A percentile compares a stretch with the other conserved stretches of the same genome.
phyloP scores from a whole-genome alignment of 169 alveolate genomes.

The Babesia bovis region DNA sequence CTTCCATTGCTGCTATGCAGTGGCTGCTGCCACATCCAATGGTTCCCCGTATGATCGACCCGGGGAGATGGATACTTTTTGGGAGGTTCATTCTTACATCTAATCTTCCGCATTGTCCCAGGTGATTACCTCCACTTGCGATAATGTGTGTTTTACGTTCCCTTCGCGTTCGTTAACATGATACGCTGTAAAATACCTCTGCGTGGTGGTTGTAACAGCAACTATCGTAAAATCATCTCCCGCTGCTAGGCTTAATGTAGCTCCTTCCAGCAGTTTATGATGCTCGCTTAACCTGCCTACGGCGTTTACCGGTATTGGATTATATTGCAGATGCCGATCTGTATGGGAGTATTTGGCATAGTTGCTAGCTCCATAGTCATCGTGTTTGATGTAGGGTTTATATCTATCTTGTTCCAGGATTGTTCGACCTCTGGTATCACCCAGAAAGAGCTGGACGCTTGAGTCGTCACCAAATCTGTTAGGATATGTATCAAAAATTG shows the following conservation, averaged over 20 bases:
- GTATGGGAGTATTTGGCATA: conserved; percentile 16
- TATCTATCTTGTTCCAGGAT: conserved; percentile 28
- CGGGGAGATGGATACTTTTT: conserved; percentile 10
- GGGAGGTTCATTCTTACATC: conserved; percentile 36
- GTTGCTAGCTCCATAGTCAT: not conserved
- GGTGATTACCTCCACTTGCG: conserved; percentile 47
- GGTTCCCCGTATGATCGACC: not conserved
- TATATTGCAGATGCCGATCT: conserved; percentile 57
- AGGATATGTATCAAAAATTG: not conserved
- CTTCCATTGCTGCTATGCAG: conserved; percentile 38
- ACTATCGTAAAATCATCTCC: conserved; percentile 55
- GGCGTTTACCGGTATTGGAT: conserved; percentile 42
- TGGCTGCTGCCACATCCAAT: conserved; percentile 55
- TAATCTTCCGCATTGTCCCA: conserved; percentile 52
- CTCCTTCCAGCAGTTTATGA: not conserved
- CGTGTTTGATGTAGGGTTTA: not conserved
- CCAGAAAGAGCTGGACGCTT: conserved; percentile 51
- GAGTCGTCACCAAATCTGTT: conserved; percentile 65
- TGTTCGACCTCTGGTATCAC: conserved; percentile 64
- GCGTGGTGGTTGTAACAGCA: conserved; percentile 17
- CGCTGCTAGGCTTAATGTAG: conserved; percentile 29
- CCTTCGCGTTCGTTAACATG: not conserved
- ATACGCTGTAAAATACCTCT: not conserved
- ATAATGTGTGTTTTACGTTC: not conserved
- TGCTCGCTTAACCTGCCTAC: conserved; percentile 17